Evolutionary conservation across 768 basidiomycete species (phyloP), one percentile per base, ranked within the genome.

Genomic region (Termitomyces sp.): DNA sequence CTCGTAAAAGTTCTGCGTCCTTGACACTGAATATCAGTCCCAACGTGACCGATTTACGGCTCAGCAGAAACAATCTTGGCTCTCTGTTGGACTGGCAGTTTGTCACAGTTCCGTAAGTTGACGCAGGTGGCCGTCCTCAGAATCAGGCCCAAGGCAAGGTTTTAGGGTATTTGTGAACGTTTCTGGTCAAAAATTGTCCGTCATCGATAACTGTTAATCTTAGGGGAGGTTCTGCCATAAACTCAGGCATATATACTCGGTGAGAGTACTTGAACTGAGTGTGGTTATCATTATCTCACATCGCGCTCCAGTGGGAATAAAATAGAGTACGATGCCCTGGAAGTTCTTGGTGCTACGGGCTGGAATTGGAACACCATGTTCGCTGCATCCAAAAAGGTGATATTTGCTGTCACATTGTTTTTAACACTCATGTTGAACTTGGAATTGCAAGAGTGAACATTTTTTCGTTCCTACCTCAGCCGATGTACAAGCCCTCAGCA

Each of bases 321-420:
- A 36, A 50, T 57, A 8, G 61, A 62, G 28, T 62, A 62, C 22
- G 61, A 62, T 44, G 58, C 46, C 7, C 24, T 62, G 9, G 57
- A 62, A 39, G 56, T 36, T 12, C 44, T 62, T 22, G 61, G 61
- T 10, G 61, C 46, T 7, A 62, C 42, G 7, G 61, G 57, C 2
- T 62, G 61, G 61, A 62, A 62, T 46, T 62, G 58, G 61, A 22
- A 59, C 3, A 51, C 58, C 10, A 47, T 59, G 51, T 59, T 62
- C 31, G 31, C 61, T 10, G 61, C 61, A 34, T 51, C 59, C 5
- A 59, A 59, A 42, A 62, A 62, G 47, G 58, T 54, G 13, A 12
- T 44, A 13, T 8, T 15, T 7, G 12, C 1, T 3, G 5, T 31
- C 47, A 37, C 28, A 9, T 6, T 10, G 10, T 47, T n/a, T 22